Conservation (phyloP, 129 eudicot species). For the Artemisia annua region DNA sequence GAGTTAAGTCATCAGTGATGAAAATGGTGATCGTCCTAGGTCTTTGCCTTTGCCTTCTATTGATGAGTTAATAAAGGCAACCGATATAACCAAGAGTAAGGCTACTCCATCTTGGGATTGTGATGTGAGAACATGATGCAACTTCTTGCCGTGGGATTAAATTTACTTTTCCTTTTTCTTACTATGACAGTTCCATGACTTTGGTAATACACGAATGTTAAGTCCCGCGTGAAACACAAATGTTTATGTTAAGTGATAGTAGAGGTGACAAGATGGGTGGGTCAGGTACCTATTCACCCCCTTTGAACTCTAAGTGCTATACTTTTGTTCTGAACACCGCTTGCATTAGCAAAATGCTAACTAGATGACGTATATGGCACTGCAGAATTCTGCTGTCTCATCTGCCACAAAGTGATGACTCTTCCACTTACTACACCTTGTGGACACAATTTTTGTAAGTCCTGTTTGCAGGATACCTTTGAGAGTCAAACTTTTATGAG, state of each 20-base stretch:
- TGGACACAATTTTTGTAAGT: constrained; percentile 76
- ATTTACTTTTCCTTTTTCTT: neutral
- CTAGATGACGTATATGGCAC: neutral
- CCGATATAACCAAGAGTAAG: constrained; percentile 49
- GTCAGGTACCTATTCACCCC: no score
- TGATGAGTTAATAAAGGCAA: no score
- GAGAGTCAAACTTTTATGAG: constrained; percentile 61
- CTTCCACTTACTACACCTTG: constrained; percentile 83
- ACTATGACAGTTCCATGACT: neutral
- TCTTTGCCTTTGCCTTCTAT: no score
- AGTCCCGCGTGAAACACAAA: neutral
- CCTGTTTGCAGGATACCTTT: constrained; percentile 64
- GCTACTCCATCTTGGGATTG: constrained; percentile 67
- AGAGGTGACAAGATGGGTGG: no score
- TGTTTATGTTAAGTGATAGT: no score
- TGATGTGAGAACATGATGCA: constrained; percentile 44
- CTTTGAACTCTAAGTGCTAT: no score
- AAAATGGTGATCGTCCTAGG: no score
- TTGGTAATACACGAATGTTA: no score
- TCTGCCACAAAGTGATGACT: constrained; percentile 57
- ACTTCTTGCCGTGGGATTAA: neutral
- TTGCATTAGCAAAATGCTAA: no score
- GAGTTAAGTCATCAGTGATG: no score
- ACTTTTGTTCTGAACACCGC: no score
- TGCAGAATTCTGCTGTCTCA: constrained; percentile 66